phyloP scores from a whole-genome alignment of 805 yeast species.

The Kregervanrija delftensis region DNA sequence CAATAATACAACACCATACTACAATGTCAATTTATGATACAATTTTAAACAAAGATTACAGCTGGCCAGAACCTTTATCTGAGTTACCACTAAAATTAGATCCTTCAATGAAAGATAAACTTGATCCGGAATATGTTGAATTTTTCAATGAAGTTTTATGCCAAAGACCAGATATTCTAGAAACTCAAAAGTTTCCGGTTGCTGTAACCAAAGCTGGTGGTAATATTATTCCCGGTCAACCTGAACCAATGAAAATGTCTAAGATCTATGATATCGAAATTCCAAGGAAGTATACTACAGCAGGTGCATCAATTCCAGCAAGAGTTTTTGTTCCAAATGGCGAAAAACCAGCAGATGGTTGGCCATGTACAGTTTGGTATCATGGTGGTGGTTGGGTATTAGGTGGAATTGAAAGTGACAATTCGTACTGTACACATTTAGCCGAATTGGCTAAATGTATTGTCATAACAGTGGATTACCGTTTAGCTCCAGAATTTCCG shows the following conservation, averaged over 20 bases:
- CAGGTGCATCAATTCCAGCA: conserved; percentile 18
- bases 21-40: conserved; percentile 10
- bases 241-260: conserved; percentile 17
- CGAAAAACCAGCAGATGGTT: conserved; percentile 15
- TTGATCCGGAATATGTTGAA: conserved; percentile 19
- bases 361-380: conserved; percentile 28
- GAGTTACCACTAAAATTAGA: conserved; percentile 27
- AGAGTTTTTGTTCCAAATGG: conserved; percentile 25
- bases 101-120: conserved; percentile 11
- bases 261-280: conserved; percentile 15
- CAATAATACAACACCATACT: no score
- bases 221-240: conserved; percentile 23
- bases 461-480: conserved; percentile 39
- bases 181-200: conserved; percentile 18
- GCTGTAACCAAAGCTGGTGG: conserved; percentile 16
- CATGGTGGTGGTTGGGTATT: conserved; percentile 33
- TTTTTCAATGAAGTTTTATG: conserved; percentile 18
- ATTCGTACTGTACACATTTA: conserved; percentile 35
- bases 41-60: conserved; percentile 18
- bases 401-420: conserved; percentile 28
- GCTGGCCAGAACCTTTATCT: conserved; percentile 25
- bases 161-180: conserved; percentile 17
- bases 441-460: conserved; percentile 30
- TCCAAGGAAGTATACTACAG: conserved; percentile 25
- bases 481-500: conserved; percentile 44